Evolutionary conservation across 2,329 filamentous ascomycete genomes (phyloP).

Genomic region (Cladobotryum protrusum): DNA sequence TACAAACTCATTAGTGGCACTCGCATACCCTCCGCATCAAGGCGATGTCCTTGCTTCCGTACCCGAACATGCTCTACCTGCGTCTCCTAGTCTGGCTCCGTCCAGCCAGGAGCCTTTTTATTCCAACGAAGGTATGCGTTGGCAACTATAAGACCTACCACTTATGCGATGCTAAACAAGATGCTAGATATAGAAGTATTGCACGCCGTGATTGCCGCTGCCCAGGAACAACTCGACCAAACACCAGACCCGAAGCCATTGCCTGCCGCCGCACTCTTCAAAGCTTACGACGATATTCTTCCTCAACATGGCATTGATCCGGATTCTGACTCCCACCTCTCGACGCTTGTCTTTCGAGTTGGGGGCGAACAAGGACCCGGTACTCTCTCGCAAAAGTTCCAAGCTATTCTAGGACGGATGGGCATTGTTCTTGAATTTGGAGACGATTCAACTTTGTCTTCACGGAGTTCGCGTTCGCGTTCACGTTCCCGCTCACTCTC

Average conservation of each 20-base stretch:
- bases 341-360: conserved; percentile 73
- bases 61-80: conserved; percentile 23
- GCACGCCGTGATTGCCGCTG: conserved; percentile 67
- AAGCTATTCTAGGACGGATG: conserved; percentile 59
- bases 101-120: conserved; percentile 40
- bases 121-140: conserved; percentile 50
- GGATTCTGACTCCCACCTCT: conserved; percentile 69
- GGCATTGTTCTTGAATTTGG: conserved; percentile 65
- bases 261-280: conserved; percentile 72
- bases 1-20: conserved; percentile 18
- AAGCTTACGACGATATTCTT: conserved; percentile 73
- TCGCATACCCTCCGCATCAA: conserved; percentile 20
- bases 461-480: conserved; percentile 17
- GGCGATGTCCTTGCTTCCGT: conserved; percentile 17
- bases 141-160: background rate
- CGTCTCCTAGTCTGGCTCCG: conserved; percentile 21
- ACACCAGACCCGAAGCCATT: conserved; percentile 56
- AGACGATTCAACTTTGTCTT: conserved; percentile 24
- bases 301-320: conserved; percentile 61
- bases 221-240: conserved; percentile 55
- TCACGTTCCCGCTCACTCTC: conserved; percentile 13
- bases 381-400: conserved; percentile 63
- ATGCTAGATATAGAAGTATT: conserved; percentile 69
- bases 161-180: background rate
- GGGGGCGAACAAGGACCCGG: conserved; percentile 55